Evolutionary conservation across 805 yeast genomes (phyloP).

Genomic region (Saccharomycopsis javanensis): DNA sequence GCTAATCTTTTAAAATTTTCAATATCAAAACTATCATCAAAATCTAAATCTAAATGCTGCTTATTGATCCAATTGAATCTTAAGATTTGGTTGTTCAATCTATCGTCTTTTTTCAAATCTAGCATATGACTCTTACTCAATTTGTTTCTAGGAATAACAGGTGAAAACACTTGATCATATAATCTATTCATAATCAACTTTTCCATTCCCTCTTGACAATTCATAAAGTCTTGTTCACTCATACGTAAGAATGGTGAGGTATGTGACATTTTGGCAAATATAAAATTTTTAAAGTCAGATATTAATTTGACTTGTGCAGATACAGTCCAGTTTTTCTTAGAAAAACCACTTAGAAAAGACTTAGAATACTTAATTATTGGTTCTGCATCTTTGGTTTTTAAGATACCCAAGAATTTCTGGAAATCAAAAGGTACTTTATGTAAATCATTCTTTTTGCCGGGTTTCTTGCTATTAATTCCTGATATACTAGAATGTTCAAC

Average conservation of each 20-base stretch:
- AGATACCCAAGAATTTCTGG: slow-evolving; percentile 62
- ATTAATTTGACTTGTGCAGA: slow-evolving; percentile 72
- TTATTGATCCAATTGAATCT: slow-evolving; percentile 68
- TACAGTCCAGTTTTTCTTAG: slow-evolving; percentile 57
- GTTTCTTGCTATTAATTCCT: background rate
- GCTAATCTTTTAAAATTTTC: slow-evolving; percentile 57
- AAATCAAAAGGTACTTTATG: slow-evolving; percentile 55
- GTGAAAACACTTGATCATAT: slow-evolving; percentile 71
- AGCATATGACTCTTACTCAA: slow-evolving; percentile 47
- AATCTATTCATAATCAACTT: slow-evolving; percentile 84
- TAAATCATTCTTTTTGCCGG: slow-evolving; percentile 8
- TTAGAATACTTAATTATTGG: slow-evolving; percentile 80
- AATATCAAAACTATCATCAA: slow-evolving; percentile 37
- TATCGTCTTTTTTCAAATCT: slow-evolving; percentile 54
- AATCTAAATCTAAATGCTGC: slow-evolving; percentile 67
- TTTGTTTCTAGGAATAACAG: slow-evolving; percentile 31
- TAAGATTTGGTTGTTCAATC: slow-evolving; percentile 41
- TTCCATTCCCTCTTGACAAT: slow-evolving; percentile 86
- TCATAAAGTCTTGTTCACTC: slow-evolving; percentile 49
- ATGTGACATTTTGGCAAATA: slow-evolving; percentile 48
- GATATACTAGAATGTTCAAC: background rate
- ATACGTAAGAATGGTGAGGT: slow-evolving; percentile 69
- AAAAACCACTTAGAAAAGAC: slow-evolving; percentile 73
- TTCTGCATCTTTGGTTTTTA: slow-evolving; percentile 70
- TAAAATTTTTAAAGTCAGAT: slow-evolving; percentile 65